Evolutionary conservation across 1,284 basidiomycete genomes (phyloP), one percentile per base, ranked within the genome.

Genomic region (Ustilago bromivora): DNA sequence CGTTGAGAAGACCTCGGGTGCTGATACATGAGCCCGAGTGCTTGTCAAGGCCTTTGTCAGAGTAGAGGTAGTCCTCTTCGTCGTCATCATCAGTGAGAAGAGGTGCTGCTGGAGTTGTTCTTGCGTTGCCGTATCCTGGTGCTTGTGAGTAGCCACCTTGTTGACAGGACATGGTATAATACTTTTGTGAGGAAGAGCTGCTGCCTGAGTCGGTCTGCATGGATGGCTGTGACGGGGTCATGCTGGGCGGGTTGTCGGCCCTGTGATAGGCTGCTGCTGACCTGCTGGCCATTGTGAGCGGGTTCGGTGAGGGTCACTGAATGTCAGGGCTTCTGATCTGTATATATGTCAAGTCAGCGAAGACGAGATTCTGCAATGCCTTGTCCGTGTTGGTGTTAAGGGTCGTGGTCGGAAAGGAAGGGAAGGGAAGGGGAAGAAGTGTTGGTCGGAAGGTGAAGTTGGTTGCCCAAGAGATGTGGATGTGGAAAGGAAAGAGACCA

Each of bases 1-100:
- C 71, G 47, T 85, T 85, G 49, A 84, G 75, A 1, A 82, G n/a
- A 6, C 82, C 84, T n/a, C 81, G 71, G 31, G 52, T 46, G 35
- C 68, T 66, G 66, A 78, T 64, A 47, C 75, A 76, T 2, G 59
- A 55, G 41, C 65, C 57, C 9, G 66, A 66, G 43, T 65, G 66
- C 13, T 60, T 57, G 51, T 66, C 70, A 12, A 70, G 64, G 1
- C 61, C 71, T 43, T 65, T 66, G 58, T 70, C 75, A 23, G 53
- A 46, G 53, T 77, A 73, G 12, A 77, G 71, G 34, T 61, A 77
- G 65, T 77, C 75, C 38, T 77, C 75, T 3, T 73, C 75, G 36
- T 73, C 75, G 10, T 77, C 75, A 0, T 77, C 64, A 38, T 71
- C 75, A 2, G 63, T 64, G 49, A 70, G 40, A 17, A 75, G 57